phyloP scores from a whole-genome alignment of 1,139 yeast genomes.

The Yamadazyma membranifaciens region DNA sequence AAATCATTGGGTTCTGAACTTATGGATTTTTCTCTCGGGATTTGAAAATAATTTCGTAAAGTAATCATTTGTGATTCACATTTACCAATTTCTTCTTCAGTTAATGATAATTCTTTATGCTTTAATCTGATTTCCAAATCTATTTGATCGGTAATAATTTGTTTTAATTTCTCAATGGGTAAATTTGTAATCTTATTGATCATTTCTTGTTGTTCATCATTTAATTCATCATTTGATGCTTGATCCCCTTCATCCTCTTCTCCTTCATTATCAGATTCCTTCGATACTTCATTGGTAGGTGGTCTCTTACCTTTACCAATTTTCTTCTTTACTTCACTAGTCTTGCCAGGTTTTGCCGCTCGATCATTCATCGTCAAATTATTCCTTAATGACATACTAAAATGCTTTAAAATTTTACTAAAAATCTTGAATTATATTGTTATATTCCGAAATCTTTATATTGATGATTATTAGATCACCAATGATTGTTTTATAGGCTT shows the following conservation, averaged over 20 bases:
- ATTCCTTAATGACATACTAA: constrained; percentile 7
- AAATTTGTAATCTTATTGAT: constrained; percentile 26
- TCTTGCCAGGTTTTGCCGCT: constrained; percentile 1
- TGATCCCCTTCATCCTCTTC: constrained; percentile 1
- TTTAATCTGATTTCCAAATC: constrained; percentile 71
- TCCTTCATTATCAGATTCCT: background rate
- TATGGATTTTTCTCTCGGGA: constrained; percentile 34
- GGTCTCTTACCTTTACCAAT: background rate
- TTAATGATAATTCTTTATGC: constrained; percentile 59
- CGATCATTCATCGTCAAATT: background rate
- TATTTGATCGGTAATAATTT: constrained; percentile 48
- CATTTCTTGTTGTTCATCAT: constrained; percentile 1
- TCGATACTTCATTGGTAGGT: background rate
- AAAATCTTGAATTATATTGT: constrained; percentile 7
- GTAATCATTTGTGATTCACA: constrained; percentile 61
- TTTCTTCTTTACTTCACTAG: background rate
- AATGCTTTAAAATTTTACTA: constrained; percentile 4
- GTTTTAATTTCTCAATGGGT: constrained; percentile 39
- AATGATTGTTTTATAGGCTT: no score
- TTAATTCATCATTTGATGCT: background rate
- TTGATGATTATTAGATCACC: no score
- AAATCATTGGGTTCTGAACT: constrained; percentile 50
- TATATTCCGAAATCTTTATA: no score
- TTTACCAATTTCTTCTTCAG: constrained; percentile 63
- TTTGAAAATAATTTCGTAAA: constrained; percentile 52